These are phyloP conservation scores for Cryptosporidium andersoni DNA, from an alignment of 169 alveolate species.

Conservation along the genomic window DNA sequence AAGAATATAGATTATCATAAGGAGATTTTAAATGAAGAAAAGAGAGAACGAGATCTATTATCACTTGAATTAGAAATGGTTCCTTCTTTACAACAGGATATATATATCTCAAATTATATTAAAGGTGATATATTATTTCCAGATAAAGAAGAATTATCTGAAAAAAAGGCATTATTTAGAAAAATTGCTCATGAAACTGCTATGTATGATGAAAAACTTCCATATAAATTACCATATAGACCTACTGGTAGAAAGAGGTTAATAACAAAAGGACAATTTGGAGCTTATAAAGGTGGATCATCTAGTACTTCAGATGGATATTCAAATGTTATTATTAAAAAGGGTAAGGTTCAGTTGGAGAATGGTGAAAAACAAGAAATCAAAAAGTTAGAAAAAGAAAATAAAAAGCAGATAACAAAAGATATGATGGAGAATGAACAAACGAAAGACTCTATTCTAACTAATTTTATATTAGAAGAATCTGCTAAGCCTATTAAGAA, in stretches of 20 bases:
- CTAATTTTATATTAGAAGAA: neutral
- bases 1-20: neutral
- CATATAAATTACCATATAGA: conserved; percentile 54
- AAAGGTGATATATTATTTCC: conserved; percentile 51
- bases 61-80: conserved; percentile 37
- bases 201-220: conserved; percentile 43
- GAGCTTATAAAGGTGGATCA: conserved; percentile 9
- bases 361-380: conserved; percentile 24
- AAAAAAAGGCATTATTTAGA: conserved; percentile 60
- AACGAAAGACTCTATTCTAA: neutral
- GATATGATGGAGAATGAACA: conserved; percentile 1
- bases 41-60: conserved; percentile 31
- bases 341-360: conserved; percentile 19
- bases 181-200: conserved; percentile 61
- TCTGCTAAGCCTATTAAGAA: neutral
- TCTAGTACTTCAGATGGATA: conserved; percentile 4
- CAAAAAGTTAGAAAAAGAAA: conserved; percentile 19
- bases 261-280: conserved; percentile 3
- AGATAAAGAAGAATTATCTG: conserved; percentile 16
- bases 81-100: conserved; percentile 36
- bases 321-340: neutral
- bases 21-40: neutral
- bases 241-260: conserved; percentile 16
- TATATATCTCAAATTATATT: conserved; percentile 31
- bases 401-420: neutral